These are phyloP conservation scores for Ceratocystis eucalypticola DNA, from an alignment of 2,329 filamentous ascomycete species.

Conservation along the genomic window DNA sequence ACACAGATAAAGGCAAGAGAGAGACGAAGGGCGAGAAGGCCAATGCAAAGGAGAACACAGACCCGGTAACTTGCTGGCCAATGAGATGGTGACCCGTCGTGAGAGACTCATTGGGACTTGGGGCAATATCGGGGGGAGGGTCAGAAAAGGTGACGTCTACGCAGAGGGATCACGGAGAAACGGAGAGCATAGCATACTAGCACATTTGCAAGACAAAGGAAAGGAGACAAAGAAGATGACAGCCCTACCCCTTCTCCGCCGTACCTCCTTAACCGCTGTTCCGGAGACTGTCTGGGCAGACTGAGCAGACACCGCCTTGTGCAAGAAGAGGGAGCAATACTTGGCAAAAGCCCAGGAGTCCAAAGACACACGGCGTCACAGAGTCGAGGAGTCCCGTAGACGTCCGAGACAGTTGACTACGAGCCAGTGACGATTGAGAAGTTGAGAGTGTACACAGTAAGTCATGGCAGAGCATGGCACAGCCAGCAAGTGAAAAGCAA, in stretches of 20 bases:
- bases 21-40: not conserved
- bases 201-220: not conserved
- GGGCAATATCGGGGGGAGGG: too few relatives aligned
- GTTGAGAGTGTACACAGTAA: not conserved
- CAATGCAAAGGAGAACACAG: not conserved
- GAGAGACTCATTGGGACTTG: too few relatives aligned
- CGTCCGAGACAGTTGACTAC: not conserved
- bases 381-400: not conserved
- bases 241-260: not conserved
- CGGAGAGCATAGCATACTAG: too few relatives aligned
- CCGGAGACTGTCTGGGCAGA: not conserved
- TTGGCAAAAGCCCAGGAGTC: not conserved
- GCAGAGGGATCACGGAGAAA: not conserved
- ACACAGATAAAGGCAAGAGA: not conserved
- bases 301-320: not conserved
- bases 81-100: not conserved
- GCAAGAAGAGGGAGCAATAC: not conserved
- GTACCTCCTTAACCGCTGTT: not conserved
- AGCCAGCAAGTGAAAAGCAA: not conserved
- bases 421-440: not conserved
- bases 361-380: not conserved
- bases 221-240: not conserved
- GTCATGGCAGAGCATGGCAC: not conserved
- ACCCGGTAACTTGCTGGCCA: not conserved
- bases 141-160: too few relatives aligned